A percentile compares a stretch with the other conserved stretches of the same genome.
phyloP scores from a whole-genome alignment of 352 stramenopile genomes.

The Phytopythium cucurbitacearum region DNA sequence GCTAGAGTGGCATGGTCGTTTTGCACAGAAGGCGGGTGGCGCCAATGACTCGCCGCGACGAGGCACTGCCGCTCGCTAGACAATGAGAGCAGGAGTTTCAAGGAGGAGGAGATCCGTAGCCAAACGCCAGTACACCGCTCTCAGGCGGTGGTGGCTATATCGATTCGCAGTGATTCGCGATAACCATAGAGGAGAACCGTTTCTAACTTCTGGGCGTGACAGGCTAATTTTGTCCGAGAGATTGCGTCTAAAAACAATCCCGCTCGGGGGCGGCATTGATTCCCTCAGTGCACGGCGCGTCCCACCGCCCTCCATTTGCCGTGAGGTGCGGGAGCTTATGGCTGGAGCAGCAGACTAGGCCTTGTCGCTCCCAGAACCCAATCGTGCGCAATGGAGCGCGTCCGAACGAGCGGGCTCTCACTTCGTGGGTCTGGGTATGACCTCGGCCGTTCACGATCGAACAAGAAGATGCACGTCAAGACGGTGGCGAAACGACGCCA shows the following conservation, averaged over 20 bases:
- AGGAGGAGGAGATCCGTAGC: background rate
- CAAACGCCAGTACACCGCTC: too few species aligned
- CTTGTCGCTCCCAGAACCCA: too few species aligned
- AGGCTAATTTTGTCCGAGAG: slow-evolving; percentile 1
- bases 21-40: too few species aligned
- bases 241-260: background rate
- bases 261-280: too few species aligned
- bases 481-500: slow-evolving; percentile 3
- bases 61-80: background rate
- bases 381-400: slow-evolving; percentile 15
- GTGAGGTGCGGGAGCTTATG: too few species aligned
- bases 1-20: too few species aligned
- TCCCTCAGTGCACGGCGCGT: too few species aligned
- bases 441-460: slow-evolving; percentile 8
- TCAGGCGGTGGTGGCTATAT: too few species aligned
- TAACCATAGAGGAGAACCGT: too few species aligned
- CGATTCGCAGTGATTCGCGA: too few species aligned
- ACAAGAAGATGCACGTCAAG: slow-evolving; percentile 13
- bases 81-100: slow-evolving; percentile 4
- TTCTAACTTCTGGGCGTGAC: background rate
- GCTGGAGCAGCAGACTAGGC: too few species aligned
- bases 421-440: slow-evolving; percentile 34
- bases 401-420: slow-evolving; percentile 21
- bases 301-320: too few species aligned
- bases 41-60: slow-evolving; percentile 4